Conservation (phyloP, 768 basidiomycete genomes). For the Xanthoconium purpureum region DNA sequence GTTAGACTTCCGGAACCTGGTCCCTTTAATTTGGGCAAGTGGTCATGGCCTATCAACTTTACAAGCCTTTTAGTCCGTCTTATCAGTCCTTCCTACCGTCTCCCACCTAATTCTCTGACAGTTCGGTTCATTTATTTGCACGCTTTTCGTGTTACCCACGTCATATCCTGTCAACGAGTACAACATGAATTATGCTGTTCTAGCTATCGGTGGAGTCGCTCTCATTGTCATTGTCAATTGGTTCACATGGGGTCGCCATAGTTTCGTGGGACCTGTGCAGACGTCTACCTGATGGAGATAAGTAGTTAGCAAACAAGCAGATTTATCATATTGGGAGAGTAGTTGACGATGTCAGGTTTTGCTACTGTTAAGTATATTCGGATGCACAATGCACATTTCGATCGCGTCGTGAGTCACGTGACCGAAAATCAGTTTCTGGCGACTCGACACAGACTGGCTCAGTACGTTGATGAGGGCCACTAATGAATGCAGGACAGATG, state of each 20-base stretch:
- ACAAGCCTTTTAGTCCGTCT: constrained; percentile 42
- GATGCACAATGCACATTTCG: background rate
- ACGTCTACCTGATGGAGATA: constrained; percentile 24
- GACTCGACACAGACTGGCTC: background rate
- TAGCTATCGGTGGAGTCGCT: constrained; percentile 47
- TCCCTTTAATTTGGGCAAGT: constrained; percentile 50
- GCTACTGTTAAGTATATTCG: no score
- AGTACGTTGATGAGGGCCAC: no score
- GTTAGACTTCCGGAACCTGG: constrained; percentile 45
- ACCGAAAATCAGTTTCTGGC: background rate
- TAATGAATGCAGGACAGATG: constrained; percentile 11
- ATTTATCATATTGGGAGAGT: background rate
- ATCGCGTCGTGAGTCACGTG: constrained; percentile 16
- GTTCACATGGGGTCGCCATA: constrained; percentile 45
- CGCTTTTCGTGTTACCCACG: constrained; percentile 57
- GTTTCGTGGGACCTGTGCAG: constrained; percentile 45
- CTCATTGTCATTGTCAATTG: constrained; percentile 46
- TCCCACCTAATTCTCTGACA: constrained; percentile 17
- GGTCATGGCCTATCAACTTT: constrained; percentile 52
- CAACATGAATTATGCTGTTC: constrained; percentile 59
- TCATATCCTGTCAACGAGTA: constrained; percentile 44
- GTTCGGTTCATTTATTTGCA: constrained; percentile 53
- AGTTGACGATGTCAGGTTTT: background rate
- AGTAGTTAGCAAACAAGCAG: background rate
- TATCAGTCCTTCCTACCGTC: background rate